Base-by-base conservation (phyloP, 2,329 filamentous ascomycete species). In the Thielaviopsis populi region DNA sequence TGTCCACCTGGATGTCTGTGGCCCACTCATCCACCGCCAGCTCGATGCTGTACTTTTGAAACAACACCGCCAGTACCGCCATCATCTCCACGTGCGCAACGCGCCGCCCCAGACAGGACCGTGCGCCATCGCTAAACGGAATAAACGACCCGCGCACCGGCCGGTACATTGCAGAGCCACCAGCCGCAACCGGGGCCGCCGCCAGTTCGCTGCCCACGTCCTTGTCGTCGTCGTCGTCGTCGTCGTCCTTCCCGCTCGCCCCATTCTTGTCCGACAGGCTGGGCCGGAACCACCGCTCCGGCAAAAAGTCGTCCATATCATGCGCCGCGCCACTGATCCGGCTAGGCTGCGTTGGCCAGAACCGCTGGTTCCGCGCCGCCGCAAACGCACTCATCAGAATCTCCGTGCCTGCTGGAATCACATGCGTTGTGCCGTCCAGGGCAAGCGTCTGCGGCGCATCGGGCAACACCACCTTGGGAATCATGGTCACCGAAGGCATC, bases 281-380 rank as follows among this genome's bases (percentile, higher is more conserved):
- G 30, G 70, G 71, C 24, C 76, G 73, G 67, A 89, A 81, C 88
- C 89, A 91, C 53, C 88, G 80, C 72, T 89, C 85, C 0, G 88
- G 87, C 59, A 83, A 76, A 72, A 85, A 92, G 65, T 87, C 81
- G 62, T 85, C 77, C 1, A 88, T 73, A 68, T 91, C 87, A 60
- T 81, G 74, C 19, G 73, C 67, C 27, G 72, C 73, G 0, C 70
- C 73, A 0, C 74, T 74, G 22, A 78, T 69, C 66, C 74, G 75
- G 68, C 78, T 80, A 19, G 75, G 76, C 66, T 73, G 71, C 13
- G 64, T 46, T 13, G 87, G 87, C 88, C 89, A 92, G 72, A 86
- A 85, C 59, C 80, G 82, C 11, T 87, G 87, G 72, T 90, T 88
- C 43, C 83, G 80, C 62, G 90, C 86, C 1, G 78, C 76, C 5